Percentiles rank a stretch among this genome's conserved stretches.
These are phyloP conservation scores for Boletus reticuloceps DNA, from an alignment of 768 basidiomycete genomes.

Conservation along the genomic window DNA sequence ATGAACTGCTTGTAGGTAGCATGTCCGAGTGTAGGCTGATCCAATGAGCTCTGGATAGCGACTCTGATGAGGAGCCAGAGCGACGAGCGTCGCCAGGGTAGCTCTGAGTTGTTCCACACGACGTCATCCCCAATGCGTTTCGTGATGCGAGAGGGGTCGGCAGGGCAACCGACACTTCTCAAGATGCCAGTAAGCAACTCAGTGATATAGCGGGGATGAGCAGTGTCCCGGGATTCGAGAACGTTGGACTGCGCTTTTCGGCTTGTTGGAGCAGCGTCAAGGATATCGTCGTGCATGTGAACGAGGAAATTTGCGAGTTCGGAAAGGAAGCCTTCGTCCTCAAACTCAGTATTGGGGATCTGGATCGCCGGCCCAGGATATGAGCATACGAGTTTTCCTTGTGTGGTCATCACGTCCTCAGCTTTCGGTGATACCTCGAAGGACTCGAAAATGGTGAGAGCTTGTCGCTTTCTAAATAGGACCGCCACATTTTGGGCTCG, in stretches of 20 bases:
- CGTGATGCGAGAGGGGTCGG: slow-evolving; percentile 26
- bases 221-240: slow-evolving; percentile 38
- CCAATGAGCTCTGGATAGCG: slow-evolving; percentile 38
- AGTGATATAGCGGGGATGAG: slow-evolving; percentile 48
- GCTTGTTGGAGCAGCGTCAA: slow-evolving; percentile 35
- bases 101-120: slow-evolving; percentile 35
- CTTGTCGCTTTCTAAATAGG: slow-evolving; percentile 33
- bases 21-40: slow-evolving; percentile 7
- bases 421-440: slow-evolving; percentile 45
- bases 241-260: slow-evolving; percentile 37
- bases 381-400: slow-evolving; percentile 45
- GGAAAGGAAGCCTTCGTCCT: slow-evolving; percentile 28
- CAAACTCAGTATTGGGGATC: slow-evolving; percentile 29
- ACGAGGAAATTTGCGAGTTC: slow-evolving; percentile 40
- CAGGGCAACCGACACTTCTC: slow-evolving; percentile 34
- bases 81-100: slow-evolving; percentile 50
- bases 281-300: slow-evolving; percentile 27
- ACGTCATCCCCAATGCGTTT: slow-evolving; percentile 51
- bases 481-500: slow-evolving; percentile 48
- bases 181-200: slow-evolving; percentile 48
- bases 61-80: slow-evolving; percentile 52
- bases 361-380: slow-evolving; percentile 46
- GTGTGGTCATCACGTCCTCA: slow-evolving; percentile 33
- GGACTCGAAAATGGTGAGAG: slow-evolving; percentile 37
- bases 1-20: slow-evolving; percentile 34